These are phyloP conservation scores for Glebionis coronaria DNA, from an alignment of 129 eudicot genomes.

Conservation along the genomic window DNA sequence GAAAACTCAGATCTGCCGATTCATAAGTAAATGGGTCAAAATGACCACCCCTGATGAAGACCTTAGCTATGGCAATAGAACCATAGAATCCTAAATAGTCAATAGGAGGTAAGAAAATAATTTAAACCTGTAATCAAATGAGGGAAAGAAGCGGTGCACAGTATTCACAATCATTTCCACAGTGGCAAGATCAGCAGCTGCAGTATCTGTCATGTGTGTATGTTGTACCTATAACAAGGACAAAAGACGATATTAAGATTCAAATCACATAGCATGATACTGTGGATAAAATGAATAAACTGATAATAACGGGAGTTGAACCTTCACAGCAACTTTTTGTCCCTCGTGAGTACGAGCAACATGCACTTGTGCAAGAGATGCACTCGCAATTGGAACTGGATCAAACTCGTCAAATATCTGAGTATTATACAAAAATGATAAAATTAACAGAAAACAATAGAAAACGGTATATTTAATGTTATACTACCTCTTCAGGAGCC, in stretches of 20 bases:
- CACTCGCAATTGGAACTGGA: conserved; percentile 96
- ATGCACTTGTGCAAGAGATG: conserved; percentile 98
- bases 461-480: conserved; percentile 1
- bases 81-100: not conserved
- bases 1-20: no score
- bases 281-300: not conserved
- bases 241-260: conserved; percentile 13
- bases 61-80: conserved; percentile 7
- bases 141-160: conserved; percentile 72
- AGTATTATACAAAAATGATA: conserved; percentile 14
- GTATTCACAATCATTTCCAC: conserved; percentile 84
- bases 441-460: not conserved
- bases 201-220: conserved; percentile 95
- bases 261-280: not conserved
- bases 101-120: not conserved
- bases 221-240: conserved; percentile 68
- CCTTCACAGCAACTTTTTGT: conserved; percentile 96
- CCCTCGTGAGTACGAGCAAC: conserved; percentile 79
- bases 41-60: not conserved
- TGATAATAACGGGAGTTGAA: conserved; percentile 15
- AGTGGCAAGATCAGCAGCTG: conserved; percentile 95
- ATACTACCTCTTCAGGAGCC: conserved; percentile 72
- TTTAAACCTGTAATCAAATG: conserved; percentile 85
- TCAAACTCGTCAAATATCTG: conserved; percentile 82
- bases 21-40: no score